Evolutionary conservation across 192 early-diverging fungal species (phyloP), one percentile per base, ranked within the genome.

Genomic region (Rhizoclosmatium sp.): DNA sequence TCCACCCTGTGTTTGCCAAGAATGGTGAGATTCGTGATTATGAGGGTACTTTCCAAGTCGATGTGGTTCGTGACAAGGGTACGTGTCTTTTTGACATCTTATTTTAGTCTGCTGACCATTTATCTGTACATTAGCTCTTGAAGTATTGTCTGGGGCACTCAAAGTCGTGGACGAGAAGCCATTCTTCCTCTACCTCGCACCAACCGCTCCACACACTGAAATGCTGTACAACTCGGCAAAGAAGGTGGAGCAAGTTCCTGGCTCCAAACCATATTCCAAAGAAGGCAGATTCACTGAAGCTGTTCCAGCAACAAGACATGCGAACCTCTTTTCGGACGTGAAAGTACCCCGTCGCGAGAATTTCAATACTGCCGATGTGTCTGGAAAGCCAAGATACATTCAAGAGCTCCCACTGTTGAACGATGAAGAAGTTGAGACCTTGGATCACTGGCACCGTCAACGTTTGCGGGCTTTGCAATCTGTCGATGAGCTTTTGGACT

Each of bases 121-220:
- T 58, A 1, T 58, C 54, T 47, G 3, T 12, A 12, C 1, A 44
- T 51, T 59, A 62, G 59, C 73, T 51, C 46, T 60, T 10, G 42
- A 42, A 12, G 44, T 75, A 12, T 19, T 73, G 1, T 40, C 58
- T 58, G 79, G 21, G 10, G 51, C 67, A 21, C n/a, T 82, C 21
- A 61, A 76, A 19, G 46, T 47, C 39, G 81, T 78, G 9, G 58
- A 48, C 49, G 54, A 65, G 39, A 54, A 84, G 7, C 84, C 86
- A 0, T 89, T 83, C 76, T 73, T 85, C 49, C 81, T 85, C 62
- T 80, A 86, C 74, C 82, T 91, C 56, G 83, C 88, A 3, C 92
- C 91, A 3, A 89, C 88, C 70, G 89, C 91, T 7, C 89, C 88
- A 4, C 92, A 93, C 71, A 86, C 87, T 45, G 81, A 89, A 70